Percentiles rank a stretch among this genome's conserved stretches.
These are phyloP conservation scores for Penicillium canescens DNA, from an alignment of 495 filamentous ascomycete species.

Conservation along the genomic window DNA sequence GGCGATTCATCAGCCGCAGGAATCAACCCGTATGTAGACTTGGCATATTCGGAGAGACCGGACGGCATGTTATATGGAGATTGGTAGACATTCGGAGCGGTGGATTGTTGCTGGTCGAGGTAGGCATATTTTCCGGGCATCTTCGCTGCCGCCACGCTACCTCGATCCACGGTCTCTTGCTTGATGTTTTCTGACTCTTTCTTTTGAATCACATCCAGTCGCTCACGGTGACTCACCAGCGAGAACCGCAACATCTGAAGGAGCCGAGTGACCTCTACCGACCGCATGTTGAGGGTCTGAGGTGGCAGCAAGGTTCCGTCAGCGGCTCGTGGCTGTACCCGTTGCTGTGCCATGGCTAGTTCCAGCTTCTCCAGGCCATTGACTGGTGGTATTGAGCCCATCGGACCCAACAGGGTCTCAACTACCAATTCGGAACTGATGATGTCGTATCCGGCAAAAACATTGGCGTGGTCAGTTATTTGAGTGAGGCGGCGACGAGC, in stretches of 20 bases:
- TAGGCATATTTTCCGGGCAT: conserved; percentile 47
- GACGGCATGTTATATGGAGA: conserved; percentile 52
- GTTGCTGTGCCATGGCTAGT: conserved; percentile 50
- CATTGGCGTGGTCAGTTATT: conserved; percentile 53
- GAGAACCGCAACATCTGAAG: conserved; percentile 52
- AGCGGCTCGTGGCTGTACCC: conserved; percentile 45
- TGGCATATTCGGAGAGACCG: conserved; percentile 46
- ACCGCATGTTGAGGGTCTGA: conserved; percentile 49
- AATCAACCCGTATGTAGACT: conserved; percentile 40
- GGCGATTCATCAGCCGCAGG: conserved; percentile 39
- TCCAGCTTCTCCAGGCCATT: conserved; percentile 50
- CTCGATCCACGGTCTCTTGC: conserved; percentile 35
- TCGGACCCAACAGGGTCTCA: conserved; percentile 47
- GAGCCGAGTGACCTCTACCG: conserved; percentile 47
- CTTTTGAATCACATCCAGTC: conserved; percentile 46
- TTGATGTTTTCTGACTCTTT: conserved; percentile 43
- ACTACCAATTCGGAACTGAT: conserved; percentile 50
- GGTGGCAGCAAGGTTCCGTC: conserved; percentile 44
- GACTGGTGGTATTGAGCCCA: conserved; percentile 46
- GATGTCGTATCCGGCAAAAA: conserved; percentile 50
- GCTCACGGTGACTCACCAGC: conserved; percentile 46
- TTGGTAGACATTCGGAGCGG: conserved; percentile 45
- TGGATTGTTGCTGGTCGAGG: conserved; percentile 43
- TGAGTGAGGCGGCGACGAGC: conserved; percentile 50
- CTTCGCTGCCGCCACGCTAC: conserved; percentile 34